phyloP scores from a whole-genome alignment of 2,329 filamentous ascomycete genomes.

The Stagonosporopsis tanaceti region DNA sequence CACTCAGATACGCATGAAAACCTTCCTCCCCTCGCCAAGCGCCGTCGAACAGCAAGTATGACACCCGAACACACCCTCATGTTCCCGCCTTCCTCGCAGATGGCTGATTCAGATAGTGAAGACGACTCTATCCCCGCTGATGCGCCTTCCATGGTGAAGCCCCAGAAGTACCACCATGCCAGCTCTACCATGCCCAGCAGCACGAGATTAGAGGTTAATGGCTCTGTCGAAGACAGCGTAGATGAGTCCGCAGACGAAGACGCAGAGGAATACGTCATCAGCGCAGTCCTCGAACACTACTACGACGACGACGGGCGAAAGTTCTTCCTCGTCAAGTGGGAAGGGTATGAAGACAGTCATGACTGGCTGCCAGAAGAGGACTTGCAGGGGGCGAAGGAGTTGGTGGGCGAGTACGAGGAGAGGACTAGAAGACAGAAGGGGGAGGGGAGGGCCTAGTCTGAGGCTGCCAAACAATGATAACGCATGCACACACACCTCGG shows the following conservation, averaged over 20 bases:
- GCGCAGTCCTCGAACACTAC: constrained; percentile 39
- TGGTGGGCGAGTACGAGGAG: constrained; percentile 38
- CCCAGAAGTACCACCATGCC: neutral
- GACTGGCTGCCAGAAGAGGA: constrained; percentile 43
- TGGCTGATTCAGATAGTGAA: constrained; percentile 2
- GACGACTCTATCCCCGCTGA: neutral
- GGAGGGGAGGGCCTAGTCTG: neutral
- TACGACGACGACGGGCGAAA: constrained; percentile 26
- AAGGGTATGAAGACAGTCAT: constrained; percentile 40
- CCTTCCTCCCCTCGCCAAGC: constrained; percentile 14
- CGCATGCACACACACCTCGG: too few relatives aligned
- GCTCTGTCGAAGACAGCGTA: too few relatives aligned
- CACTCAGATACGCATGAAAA: neutral
- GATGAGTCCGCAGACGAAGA: constrained; percentile 8
- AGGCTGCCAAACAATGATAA: too few relatives aligned
- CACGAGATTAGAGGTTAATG: too few relatives aligned
- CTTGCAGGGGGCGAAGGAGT: constrained; percentile 35
- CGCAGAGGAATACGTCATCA: constrained; percentile 40
- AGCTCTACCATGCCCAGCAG: too few relatives aligned
- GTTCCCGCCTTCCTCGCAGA: constrained; percentile 5
- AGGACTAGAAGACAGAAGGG: constrained; percentile 18
- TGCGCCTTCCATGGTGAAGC: neutral
- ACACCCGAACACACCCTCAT: constrained; percentile 7
- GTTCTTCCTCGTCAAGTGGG: constrained; percentile 48
- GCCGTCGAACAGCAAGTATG: constrained; percentile 25